A percentile compares a stretch with the other conserved stretches of the same genome.
Conservation (phyloP, 345 rosid genomes). For the Boechera retrofracta region DNA sequence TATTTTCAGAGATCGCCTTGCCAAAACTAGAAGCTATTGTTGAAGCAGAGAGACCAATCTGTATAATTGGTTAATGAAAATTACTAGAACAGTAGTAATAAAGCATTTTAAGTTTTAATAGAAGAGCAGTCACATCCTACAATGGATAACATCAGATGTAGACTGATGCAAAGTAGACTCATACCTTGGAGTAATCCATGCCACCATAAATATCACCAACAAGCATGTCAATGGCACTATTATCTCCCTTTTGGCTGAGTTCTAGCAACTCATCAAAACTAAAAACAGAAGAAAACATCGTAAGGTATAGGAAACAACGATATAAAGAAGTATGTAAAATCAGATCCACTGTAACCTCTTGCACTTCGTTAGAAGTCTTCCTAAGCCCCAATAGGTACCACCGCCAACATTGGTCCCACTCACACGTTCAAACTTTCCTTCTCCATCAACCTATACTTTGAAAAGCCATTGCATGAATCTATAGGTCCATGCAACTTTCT, state of each 20-base stretch:
- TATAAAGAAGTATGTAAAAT: constrained; percentile 20
- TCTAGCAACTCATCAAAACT: constrained; percentile 97
- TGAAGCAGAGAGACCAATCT: constrained; percentile 98
- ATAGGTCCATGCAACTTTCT: neutral
- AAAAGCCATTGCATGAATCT: constrained; percentile 19
- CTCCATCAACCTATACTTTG: constrained; percentile 81
- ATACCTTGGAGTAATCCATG: constrained; percentile 92
- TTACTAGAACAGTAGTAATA: constrained; percentile 6
- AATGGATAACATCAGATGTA: constrained; percentile 16
- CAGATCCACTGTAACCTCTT: constrained; percentile 60
- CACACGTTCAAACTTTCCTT: constrained; percentile 95
- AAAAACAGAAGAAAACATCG: constrained; percentile 34
- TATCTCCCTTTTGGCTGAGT: constrained; percentile 96
- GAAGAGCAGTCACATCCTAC: constrained; percentile 14
- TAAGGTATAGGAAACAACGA: constrained; percentile 5
- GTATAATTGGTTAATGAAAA: constrained; percentile 28
- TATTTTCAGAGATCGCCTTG: constrained; percentile 88
- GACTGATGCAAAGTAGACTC: neutral
- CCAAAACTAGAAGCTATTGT: constrained; percentile 99
- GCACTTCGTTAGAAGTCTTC: constrained; percentile 92
- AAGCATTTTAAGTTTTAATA: neutral
- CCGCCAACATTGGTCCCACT: constrained; percentile 99
- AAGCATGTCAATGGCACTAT: constrained; percentile 92
- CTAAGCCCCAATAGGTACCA: constrained; percentile 98
- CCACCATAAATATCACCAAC: constrained; percentile 99